Evolutionary conservation across 2,329 filamentous ascomycete species (phyloP).

Genomic region (Claviceps pazoutovae): DNA sequence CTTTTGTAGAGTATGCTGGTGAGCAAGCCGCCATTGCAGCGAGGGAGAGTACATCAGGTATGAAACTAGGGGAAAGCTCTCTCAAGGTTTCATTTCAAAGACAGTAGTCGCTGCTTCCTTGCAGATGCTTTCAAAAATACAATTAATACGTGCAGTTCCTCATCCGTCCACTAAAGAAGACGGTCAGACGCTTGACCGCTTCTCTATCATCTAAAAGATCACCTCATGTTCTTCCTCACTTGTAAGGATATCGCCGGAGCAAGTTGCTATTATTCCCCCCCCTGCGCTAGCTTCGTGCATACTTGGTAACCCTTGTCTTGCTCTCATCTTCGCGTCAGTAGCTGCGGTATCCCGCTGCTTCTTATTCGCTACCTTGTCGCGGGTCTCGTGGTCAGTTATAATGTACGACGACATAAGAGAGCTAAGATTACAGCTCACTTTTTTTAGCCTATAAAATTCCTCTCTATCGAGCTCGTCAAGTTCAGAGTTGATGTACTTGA

Average conservation of each 20-base stretch:
- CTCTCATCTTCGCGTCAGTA: slow-evolving; percentile 61
- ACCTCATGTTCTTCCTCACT: slow-evolving; percentile 72
- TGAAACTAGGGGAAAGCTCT: slow-evolving; percentile 60
- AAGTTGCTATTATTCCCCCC: slow-evolving; percentile 24
- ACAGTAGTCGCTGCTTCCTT: slow-evolving; percentile 46
- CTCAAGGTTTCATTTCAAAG: slow-evolving; percentile 96
- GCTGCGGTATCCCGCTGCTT: slow-evolving; percentile 65
- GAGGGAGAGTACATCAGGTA: slow-evolving; percentile 83
- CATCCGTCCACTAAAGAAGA: background rate
- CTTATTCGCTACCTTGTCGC: slow-evolving; percentile 53
- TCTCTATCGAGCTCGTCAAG: slow-evolving; percentile 94
- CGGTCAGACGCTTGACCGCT: background rate
- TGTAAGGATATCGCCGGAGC: slow-evolving; percentile 51
- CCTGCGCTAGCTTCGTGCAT: slow-evolving; percentile 16
- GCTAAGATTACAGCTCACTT: slow-evolving; percentile 27
- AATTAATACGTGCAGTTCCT: background rate
- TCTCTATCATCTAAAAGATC: slow-evolving; percentile 53
- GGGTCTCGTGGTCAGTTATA: background rate
- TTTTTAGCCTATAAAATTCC: slow-evolving; percentile 96
- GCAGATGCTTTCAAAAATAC: background rate
- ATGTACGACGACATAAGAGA: background rate
- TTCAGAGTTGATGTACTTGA: slow-evolving; percentile 99
- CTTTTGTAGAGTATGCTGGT: slow-evolving; percentile 91
- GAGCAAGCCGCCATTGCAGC: slow-evolving; percentile 82
- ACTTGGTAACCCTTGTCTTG: slow-evolving; percentile 44